Evolutionary conservation across 495 filamentous ascomycete genomes (phyloP).

Genomic region (Daldinia vernicosa): DNA sequence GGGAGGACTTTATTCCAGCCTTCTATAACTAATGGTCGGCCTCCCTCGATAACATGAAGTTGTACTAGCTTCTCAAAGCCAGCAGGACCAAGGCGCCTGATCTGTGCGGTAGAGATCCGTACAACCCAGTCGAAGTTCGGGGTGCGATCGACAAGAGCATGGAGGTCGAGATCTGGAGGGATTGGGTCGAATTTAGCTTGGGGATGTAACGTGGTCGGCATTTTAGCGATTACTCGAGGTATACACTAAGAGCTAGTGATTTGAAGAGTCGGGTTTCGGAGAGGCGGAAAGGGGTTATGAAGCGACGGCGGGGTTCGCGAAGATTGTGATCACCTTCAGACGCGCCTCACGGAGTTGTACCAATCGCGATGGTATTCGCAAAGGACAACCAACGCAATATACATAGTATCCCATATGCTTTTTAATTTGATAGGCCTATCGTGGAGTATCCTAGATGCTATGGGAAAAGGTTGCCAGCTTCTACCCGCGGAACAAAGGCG

Average conservation of each 20-base stretch:
- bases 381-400: neutral
- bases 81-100: slow-evolving; percentile 73
- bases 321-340: slow-evolving; percentile 12
- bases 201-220: slow-evolving; percentile 74
- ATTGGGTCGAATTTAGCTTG: slow-evolving; percentile 84
- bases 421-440: neutral
- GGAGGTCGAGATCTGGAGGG: slow-evolving; percentile 80
- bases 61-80: slow-evolving; percentile 82
- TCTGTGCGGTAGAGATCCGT: slow-evolving; percentile 76
- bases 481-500: neutral
- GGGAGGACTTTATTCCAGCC: slow-evolving; percentile 78
- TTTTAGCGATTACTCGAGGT: slow-evolving; percentile 46
- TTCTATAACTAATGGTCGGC: slow-evolving; percentile 87
- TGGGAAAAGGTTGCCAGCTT: neutral
- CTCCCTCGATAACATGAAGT: slow-evolving; percentile 80
- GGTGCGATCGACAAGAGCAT: slow-evolving; percentile 73
- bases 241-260: neutral
- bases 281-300: neutral
- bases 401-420: neutral
- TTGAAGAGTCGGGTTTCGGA: neutral
- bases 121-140: slow-evolving; percentile 85
- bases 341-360: slow-evolving; percentile 11
- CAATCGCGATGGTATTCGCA: slow-evolving; percentile 5
- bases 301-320: slow-evolving; percentile 27
- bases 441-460: neutral